Evolutionary conservation across 78 protist genomes (phyloP).

Genomic region (Cavenderia fasciculata): DNA sequence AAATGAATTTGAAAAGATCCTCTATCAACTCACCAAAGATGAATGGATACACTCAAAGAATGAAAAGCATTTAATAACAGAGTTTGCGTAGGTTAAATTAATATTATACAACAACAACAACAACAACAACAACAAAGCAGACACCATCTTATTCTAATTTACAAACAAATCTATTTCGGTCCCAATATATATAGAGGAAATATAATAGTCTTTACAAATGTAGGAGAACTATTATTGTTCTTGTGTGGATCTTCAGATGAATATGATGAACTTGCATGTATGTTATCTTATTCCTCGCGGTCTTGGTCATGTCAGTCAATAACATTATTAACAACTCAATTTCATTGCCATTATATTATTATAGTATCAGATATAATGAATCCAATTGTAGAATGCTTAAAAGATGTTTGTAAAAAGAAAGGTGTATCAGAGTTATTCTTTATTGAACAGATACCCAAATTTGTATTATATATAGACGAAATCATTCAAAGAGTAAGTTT

Average conservation of each 20-base stretch:
- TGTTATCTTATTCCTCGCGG: neutral
- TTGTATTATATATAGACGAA: conserved; percentile 69
- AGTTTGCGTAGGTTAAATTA: conserved; percentile 3
- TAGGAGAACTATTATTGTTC: conserved; percentile 62
- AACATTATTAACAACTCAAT: neutral
- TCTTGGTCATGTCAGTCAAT: neutral
- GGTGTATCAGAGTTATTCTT: conserved; percentile 42
- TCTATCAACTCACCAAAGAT: conserved; percentile 65
- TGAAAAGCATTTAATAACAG: conserved; percentile 60
- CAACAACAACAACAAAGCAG: neutral
- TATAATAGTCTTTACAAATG: conserved; percentile 37
- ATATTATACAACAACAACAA: neutral
- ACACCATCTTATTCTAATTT: neutral
- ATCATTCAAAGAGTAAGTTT: conserved; percentile 55
- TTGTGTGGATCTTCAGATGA: conserved; percentile 52
- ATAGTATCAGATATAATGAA: conserved; percentile 52
- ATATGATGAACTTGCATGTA: conserved; percentile 65
- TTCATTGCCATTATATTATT: no score
- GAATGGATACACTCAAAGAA: conserved; percentile 47
- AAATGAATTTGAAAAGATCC: conserved; percentile 42
- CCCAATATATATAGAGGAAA: neutral
- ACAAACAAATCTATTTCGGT: neutral
- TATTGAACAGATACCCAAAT: conserved; percentile 70
- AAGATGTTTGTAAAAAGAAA: conserved; percentile 71
- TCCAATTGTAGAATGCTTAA: conserved; percentile 44